Percentiles rank a stretch among this genome's conserved stretches.
Evolutionary conservation across 768 basidiomycete genomes (phyloP).

Genomic region (Cystofilobasidium macerans): DNA sequence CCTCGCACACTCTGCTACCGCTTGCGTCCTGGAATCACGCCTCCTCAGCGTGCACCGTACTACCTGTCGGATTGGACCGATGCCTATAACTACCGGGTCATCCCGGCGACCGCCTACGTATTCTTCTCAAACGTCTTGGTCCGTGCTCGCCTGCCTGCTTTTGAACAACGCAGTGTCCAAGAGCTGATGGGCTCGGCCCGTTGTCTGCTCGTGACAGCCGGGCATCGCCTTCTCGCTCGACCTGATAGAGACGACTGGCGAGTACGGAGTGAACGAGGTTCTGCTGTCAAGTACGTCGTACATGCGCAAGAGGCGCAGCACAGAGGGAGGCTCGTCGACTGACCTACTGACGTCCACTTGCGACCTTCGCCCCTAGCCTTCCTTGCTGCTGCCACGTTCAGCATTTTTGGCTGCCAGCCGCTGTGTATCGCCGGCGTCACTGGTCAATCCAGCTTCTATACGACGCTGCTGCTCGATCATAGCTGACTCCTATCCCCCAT

Average conservation of each 20-base stretch:
- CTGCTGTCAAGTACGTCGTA: slow-evolving; percentile 42
- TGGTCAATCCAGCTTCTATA: slow-evolving; percentile 41
- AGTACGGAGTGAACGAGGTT: slow-evolving; percentile 84
- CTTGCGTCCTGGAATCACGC: not conserved
- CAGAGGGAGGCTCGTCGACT: not conserved
- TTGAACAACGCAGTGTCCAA: no score
- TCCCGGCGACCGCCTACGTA: slow-evolving; percentile 74
- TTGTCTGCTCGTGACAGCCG: slow-evolving; percentile 39
- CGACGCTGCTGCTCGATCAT: not conserved
- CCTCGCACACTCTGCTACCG: no score
- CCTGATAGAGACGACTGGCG: slow-evolving; percentile 75
- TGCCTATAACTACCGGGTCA: slow-evolving; percentile 80
- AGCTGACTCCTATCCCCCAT: not conserved
- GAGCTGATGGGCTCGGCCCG: no score
- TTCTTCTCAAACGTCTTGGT: slow-evolving; percentile 66
- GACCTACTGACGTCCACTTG: not conserved
- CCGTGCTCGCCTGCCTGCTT: not conserved
- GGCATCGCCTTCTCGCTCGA: slow-evolving; percentile 86
- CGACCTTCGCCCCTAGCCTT: slow-evolving; percentile 51
- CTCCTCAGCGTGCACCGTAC: slow-evolving; percentile 46
- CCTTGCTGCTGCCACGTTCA: slow-evolving; percentile 80
- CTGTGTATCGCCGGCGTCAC: slow-evolving; percentile 86
- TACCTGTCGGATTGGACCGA: slow-evolving; percentile 82
- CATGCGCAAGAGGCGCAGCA: no score
- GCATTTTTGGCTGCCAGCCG: slow-evolving; percentile 78